Base-by-base conservation (phyloP, 2,329 filamentous ascomycete genomes). In the Xylaria multiplex region DNA sequence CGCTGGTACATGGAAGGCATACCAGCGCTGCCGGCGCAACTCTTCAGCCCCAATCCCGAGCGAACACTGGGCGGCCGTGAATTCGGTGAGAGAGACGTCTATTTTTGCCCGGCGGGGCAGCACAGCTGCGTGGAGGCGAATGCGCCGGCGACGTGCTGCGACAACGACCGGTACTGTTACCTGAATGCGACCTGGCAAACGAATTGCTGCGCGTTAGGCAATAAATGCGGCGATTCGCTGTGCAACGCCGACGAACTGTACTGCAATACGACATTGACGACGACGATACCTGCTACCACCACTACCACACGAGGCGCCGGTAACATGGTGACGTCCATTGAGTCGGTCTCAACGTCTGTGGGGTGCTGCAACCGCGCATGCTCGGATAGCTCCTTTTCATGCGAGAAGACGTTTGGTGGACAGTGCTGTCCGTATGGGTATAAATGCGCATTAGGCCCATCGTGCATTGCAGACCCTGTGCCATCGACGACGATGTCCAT, bases 391-490 rank as follows among this genome's bases (percentile, higher is more conserved):
- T 70, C 74, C 54, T 86, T 82, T 69, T 77, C 78, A 27, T 88
- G 85, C 70, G 76, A 83, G 19, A 40, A 64, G 8, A 71, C 63
- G 1, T 78, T 83, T 32, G 84, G 85, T 62, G 81, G 81, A 19
- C 79, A 80, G 56, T 88, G 86, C 76, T 88, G 86, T 70, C 59
- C 71, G 8, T 84, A 80, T 69, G 82, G 79, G 46, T 76, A 74
- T 19, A 73, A 78, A 11, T 88, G 86, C 73, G 76, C 73, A 16
- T 71, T 75, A 2, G 73, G 70, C 46, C 71, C 77, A 2, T 48
- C 65, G 4, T 86, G 83, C 67, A 74, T 77, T 24, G 73, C 73
- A 1, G 59, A 67, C 46, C 61, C 62, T 30, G 48, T 65, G 6
- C 62, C 70, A 2, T 57, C 73, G 3, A 66, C 73, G 5, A 54